These are phyloP conservation scores for Trichosporon sp. DNA, from an alignment of 1,284 basidiomycete genomes.

Conservation along the genomic window DNA sequence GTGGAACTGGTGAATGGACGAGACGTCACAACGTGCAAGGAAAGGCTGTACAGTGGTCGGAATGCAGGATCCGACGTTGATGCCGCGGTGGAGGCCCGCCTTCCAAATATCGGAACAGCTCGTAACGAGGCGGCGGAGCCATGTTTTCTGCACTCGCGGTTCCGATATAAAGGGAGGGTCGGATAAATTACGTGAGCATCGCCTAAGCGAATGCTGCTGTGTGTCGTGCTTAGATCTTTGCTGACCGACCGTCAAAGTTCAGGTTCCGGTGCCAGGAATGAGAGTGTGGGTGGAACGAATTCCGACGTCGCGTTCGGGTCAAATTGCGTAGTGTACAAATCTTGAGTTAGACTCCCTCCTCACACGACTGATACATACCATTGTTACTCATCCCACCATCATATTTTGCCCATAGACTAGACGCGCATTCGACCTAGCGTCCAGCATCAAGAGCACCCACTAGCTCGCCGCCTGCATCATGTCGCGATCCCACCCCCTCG, in stretches of 20 bases:
- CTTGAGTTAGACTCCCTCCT: not conserved
- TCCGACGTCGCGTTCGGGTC: not conserved
- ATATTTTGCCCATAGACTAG: not conserved
- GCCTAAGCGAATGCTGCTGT: not conserved
- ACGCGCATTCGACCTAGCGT: not conserved
- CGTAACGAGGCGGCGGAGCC: slow-evolving; percentile 1
- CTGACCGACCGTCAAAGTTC: not conserved
- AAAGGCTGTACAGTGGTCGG: not conserved
- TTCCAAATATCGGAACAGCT: not conserved
- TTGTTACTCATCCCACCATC: not conserved
- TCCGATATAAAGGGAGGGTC: not conserved
- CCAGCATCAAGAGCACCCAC: not conserved
- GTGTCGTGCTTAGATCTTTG: not conserved
- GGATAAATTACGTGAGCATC: not conserved
- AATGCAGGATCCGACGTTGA: not conserved
- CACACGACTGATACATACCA: not conserved
- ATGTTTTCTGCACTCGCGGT: not conserved
- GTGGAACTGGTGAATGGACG: not conserved
- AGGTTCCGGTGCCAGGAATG: not conserved
- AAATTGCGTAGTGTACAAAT: not conserved
- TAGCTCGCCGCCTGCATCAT: not conserved
- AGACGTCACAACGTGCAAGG: not conserved
- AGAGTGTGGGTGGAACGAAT: not conserved
- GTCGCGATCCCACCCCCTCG: not conserved
- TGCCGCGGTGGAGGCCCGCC: not conserved